Conservation (phyloP, 1,284 basidiomycete species). For the Peniophora sp. region DNA sequence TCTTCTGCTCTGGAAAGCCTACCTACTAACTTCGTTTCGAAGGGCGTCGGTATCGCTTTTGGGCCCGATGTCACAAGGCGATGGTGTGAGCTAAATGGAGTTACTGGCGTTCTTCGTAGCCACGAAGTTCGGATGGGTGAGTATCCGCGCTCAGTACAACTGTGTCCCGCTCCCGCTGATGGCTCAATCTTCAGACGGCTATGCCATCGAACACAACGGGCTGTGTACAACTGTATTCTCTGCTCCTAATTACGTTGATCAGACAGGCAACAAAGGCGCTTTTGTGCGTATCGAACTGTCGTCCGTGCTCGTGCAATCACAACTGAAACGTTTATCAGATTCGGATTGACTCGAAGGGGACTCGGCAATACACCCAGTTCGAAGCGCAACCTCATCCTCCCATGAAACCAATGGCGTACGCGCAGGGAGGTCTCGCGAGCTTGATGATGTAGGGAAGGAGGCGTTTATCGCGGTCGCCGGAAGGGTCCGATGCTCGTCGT, state of each 20-base stretch:
- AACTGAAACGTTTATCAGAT: slow-evolving; percentile 41
- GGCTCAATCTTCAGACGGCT: slow-evolving; percentile 50
- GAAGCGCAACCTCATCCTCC: slow-evolving; percentile 84
- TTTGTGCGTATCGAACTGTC: slow-evolving; percentile 43
- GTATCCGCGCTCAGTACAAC: not conserved
- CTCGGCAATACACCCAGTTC: slow-evolving; percentile 75
- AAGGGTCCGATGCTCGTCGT: no score
- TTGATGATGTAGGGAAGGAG: slow-evolving; percentile 44
- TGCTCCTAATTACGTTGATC: slow-evolving; percentile 81
- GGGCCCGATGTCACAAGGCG: slow-evolving; percentile 87
- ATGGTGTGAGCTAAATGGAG: slow-evolving; percentile 85
- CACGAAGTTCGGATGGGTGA: slow-evolving; percentile 94
- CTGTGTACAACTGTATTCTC: slow-evolving; percentile 86
- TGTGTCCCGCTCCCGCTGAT: not conserved
- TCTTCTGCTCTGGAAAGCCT: not conserved
- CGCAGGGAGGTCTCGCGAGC: slow-evolving; percentile 51
- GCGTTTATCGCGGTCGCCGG: no score
- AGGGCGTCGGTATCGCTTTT: slow-evolving; percentile 95
- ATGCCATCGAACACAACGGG: slow-evolving; percentile 85
- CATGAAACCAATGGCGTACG: slow-evolving; percentile 91
- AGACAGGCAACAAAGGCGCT: slow-evolving; percentile 75
- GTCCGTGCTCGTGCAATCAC: no score
- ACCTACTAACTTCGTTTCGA: slow-evolving; percentile 1
- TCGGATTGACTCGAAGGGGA: slow-evolving; percentile 74
- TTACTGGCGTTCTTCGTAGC: slow-evolving; percentile 88